A percentile compares a stretch with the other conserved stretches of the same genome.
These are phyloP conservation scores for Streptanthus diversifolius DNA, from an alignment of 345 rosid species.

Conservation along the genomic window DNA sequence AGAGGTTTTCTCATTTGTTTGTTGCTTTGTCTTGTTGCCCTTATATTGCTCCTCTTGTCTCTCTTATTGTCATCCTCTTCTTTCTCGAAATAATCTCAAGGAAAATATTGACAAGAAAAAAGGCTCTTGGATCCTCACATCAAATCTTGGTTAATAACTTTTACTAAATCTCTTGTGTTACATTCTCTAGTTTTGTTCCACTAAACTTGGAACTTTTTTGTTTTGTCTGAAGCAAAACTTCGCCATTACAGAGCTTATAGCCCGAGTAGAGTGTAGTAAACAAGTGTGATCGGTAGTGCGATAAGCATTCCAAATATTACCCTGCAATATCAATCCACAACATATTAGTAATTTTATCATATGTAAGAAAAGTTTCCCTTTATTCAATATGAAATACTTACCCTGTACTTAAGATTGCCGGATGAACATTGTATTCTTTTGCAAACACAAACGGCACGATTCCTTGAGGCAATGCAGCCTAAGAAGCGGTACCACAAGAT, in stretches of 20 bases:
- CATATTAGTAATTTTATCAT: neutral
- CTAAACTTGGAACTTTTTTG: neutral
- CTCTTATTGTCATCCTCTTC: neutral
- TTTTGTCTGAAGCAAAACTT: neutral
- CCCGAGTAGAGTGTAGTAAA: constrained; percentile 66
- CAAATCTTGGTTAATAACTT: constrained; percentile 2
- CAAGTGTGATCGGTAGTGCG: constrained; percentile 68
- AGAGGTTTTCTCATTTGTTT: neutral
- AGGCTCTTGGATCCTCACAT: constrained; percentile 20
- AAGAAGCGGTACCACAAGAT: neutral
- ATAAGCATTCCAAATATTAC: constrained; percentile 78
- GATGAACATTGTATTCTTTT: constrained; percentile 79
- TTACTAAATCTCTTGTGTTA: constrained; percentile 4
- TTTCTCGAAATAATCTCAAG: neutral
- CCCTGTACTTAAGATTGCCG: constrained; percentile 77
- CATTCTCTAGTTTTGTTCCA: constrained; percentile 20
- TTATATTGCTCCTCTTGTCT: constrained; percentile 9
- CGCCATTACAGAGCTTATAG: constrained; percentile 25
- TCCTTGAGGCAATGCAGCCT: constrained; percentile 88
- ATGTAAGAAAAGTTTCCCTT: neutral
- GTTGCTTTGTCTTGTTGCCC: constrained; percentile 5
- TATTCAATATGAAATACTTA: constrained; percentile 27
- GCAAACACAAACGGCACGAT: constrained; percentile 88
- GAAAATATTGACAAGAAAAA: neutral
- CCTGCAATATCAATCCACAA: constrained; percentile 39